Percentiles rank a stretch among this genome's conserved stretches.
Evolutionary conservation across 176 grass and related monocot species (phyloP).

Genomic region (Eragrostis curvula): DNA sequence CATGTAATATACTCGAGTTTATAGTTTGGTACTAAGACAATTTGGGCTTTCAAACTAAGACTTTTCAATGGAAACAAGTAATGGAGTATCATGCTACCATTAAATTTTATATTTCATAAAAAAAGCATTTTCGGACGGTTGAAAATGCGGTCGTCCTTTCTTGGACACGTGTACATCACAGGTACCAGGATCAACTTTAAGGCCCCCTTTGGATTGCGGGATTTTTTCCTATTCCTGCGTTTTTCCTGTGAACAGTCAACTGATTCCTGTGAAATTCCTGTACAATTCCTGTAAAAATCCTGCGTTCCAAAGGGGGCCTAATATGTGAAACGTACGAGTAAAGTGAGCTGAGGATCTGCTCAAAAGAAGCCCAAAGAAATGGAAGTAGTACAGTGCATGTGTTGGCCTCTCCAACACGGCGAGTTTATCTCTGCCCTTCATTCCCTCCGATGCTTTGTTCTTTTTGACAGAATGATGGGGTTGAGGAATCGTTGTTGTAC

Average conservation of each 20-base stretch:
- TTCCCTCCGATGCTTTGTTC: not conserved
- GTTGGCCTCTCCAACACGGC: too few relatives aligned
- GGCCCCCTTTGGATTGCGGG: too few relatives aligned
- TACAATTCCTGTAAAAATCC: too few relatives aligned
- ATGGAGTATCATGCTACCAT: too few relatives aligned
- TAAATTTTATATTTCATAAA: not conserved
- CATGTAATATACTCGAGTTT: too few relatives aligned
- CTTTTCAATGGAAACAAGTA: too few relatives aligned
- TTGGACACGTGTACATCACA: conserved; percentile 11
- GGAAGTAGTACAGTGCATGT: not conserved
- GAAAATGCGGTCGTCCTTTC: not conserved
- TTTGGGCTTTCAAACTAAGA: too few relatives aligned
- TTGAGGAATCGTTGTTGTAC: not conserved
- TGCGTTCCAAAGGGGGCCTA: too few relatives aligned
- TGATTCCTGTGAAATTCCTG: too few relatives aligned
- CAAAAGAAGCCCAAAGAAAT: not conserved
- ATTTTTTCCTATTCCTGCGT: too few relatives aligned
- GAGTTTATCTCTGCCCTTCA: not conserved
- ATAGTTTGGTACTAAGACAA: too few relatives aligned
- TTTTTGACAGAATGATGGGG: not conserved
- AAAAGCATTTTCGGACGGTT: not conserved
- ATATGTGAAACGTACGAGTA: not conserved
- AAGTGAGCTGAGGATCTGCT: not conserved
- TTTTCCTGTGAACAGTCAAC: too few relatives aligned
- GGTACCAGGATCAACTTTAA: not conserved